phyloP scores from a whole-genome alignment of 805 yeast species.

The Metschnikowia rubicola region DNA sequence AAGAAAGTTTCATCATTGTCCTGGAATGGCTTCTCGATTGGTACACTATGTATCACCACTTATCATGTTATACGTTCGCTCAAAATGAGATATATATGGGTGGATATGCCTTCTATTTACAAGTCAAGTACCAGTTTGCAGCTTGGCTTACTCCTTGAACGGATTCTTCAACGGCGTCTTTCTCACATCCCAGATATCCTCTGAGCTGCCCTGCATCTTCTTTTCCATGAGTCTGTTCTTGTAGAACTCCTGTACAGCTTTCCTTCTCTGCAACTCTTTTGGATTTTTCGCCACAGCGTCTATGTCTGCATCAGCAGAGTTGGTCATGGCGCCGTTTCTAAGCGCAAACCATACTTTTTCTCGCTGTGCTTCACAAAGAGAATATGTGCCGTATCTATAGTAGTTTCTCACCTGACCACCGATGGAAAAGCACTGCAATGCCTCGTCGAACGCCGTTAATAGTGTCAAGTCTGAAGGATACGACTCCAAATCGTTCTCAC shows the following conservation, averaged over 20 bases:
- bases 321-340: conserved; percentile 40
- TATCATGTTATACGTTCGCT: not conserved
- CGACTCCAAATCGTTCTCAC: conserved; percentile 17
- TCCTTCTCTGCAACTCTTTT: conserved; percentile 48
- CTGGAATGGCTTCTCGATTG: too few relatives aligned
- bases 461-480: conserved; percentile 36
- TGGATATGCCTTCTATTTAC: too few relatives aligned
- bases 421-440: conserved; percentile 79
- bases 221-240: conserved; percentile 59
- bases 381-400: conserved; percentile 78
- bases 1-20: too few relatives aligned
- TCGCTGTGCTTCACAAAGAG: conserved; percentile 65
- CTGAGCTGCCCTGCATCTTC: conserved; percentile 68
- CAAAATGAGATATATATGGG: not conserved
- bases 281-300: conserved; percentile 29
- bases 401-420: conserved; percentile 87
- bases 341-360: conserved; percentile 81
- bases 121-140: not conserved
- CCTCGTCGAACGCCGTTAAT: conserved; percentile 81
- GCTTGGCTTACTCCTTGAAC: conserved; percentile 24
- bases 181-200: conserved; percentile 74
- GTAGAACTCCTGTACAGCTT: conserved; percentile 65
- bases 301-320: conserved; percentile 31
- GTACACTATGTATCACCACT: not conserved
- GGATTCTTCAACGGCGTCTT: conserved; percentile 34